Conservation (phyloP, 2,329 filamentous ascomycete species). For the Phyllosticta citribraziliensis region DNA sequence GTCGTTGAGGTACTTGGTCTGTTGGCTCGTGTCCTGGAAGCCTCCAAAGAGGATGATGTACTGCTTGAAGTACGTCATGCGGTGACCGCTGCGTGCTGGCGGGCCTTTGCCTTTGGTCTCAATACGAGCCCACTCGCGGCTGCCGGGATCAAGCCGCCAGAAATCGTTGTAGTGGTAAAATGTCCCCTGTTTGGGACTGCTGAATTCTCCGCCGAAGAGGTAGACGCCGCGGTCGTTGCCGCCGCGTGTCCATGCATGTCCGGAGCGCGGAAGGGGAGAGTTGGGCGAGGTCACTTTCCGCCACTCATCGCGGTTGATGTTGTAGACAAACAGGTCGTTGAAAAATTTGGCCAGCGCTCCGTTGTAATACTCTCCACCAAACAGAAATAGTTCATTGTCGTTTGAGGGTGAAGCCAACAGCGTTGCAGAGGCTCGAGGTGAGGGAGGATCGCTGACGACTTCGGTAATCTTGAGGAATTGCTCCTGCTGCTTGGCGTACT, state of each 20-base stretch:
- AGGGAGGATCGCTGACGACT: conserved; percentile 59
- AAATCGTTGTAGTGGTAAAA: conserved; percentile 99
- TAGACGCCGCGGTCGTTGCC: conserved; percentile 80
- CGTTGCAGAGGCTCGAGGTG: conserved; percentile 68
- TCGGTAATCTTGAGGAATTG: conserved; percentile 92
- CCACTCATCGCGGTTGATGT: conserved; percentile 84
- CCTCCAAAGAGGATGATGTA: conserved; percentile 94
- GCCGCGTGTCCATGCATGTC: conserved; percentile 89
- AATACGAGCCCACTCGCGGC: conserved; percentile 82
- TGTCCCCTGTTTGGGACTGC: conserved; percentile 89
- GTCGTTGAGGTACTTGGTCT: conserved; percentile 88
- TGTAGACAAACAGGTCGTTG: conserved; percentile 57
- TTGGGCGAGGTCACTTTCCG: conserved; percentile 83
- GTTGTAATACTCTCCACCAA: conserved; percentile 94
- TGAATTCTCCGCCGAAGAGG: conserved; percentile 94
- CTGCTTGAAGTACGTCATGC: conserved; percentile 96
- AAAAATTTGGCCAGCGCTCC: conserved; percentile 69
- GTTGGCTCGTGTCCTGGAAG: conserved; percentile 92
- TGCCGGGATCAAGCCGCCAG: conserved; percentile 78
- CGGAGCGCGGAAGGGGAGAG: conserved; percentile 77
- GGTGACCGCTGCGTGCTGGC: conserved; percentile 78
- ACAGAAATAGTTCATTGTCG: conserved; percentile 78
- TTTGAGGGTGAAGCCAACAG: conserved; percentile 79
- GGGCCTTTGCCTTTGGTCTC: conserved; percentile 72
- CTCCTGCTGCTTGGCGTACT: conserved; percentile 85